Evolutionary conservation across 1,139 yeast species (phyloP).

Genomic region (Pichia sp.): DNA sequence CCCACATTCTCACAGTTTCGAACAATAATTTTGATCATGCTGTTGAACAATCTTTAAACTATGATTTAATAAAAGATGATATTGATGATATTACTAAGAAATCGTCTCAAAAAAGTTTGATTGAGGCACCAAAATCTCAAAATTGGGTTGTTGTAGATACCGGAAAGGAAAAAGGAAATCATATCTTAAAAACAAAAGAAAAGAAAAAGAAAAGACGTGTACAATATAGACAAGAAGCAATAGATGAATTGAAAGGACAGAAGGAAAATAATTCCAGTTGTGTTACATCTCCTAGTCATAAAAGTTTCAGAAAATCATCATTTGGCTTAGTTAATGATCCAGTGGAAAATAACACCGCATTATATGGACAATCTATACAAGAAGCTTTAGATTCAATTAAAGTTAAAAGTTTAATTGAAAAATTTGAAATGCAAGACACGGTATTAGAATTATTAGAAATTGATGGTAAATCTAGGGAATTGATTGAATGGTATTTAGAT

Average conservation of each 20-base stretch:
- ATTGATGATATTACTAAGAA: background rate
- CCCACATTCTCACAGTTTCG: conserved; percentile 13
- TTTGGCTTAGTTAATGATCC: background rate
- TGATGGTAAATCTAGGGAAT: background rate
- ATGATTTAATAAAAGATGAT: conserved; percentile 14
- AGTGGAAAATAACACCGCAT: background rate
- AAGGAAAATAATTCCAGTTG: background rate
- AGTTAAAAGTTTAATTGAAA: background rate
- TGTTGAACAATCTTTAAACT: conserved; percentile 22
- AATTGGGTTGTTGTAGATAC: background rate
- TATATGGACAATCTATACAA: background rate
- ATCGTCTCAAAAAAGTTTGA: background rate
- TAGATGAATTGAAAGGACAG: background rate
- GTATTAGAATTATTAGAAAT: conserved; percentile 14
- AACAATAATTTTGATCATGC: conserved; percentile 18
- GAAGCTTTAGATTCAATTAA: background rate
- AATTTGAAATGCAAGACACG: conserved; percentile 10
- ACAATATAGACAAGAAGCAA: background rate
- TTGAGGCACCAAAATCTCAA: background rate
- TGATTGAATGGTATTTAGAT: conserved; percentile 13
- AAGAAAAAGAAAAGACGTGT: background rate
- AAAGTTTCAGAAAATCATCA: background rate
- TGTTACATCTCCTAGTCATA: background rate
- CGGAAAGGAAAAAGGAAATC: background rate
- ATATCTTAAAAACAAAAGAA: background rate